Evolutionary conservation across 441 rosid genomes (phyloP).

Genomic region (Erodium moschatum): DNA sequence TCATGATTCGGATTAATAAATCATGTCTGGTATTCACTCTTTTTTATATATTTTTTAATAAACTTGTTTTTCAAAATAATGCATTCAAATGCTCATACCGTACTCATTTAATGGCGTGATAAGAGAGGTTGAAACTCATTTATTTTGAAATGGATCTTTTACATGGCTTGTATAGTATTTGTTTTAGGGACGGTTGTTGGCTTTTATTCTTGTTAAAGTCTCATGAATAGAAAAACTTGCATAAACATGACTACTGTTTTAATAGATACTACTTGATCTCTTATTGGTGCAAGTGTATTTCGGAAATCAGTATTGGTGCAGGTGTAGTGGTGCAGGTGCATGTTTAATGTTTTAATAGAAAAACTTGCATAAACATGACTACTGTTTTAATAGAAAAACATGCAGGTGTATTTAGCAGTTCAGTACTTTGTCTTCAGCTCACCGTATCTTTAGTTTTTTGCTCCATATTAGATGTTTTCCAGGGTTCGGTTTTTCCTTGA

Average conservation of each 20-base stretch:
- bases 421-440: no score
- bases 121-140: neutral
- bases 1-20: neutral
- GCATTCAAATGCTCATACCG: neutral
- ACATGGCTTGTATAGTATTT: neutral
- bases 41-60: neutral
- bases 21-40: neutral
- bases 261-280: constrained; percentile 8
- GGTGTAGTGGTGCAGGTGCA: no score
- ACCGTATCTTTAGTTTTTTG: no score
- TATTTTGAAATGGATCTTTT: neutral
- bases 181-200: neutral
- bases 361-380: no score
- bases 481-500: no score
- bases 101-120: neutral
- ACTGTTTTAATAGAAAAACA: no score
- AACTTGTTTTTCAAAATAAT: neutral
- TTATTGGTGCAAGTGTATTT: constrained; percentile 66
- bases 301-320: no score
- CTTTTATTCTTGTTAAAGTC: neutral
- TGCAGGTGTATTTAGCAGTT: no score
- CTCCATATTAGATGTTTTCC: no score
- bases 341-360: no score
- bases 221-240: neutral
- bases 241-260: neutral